Base-by-base conservation (phyloP, 2,329 filamentous ascomycete genomes). In the Metarhizium robertsii region DNA sequence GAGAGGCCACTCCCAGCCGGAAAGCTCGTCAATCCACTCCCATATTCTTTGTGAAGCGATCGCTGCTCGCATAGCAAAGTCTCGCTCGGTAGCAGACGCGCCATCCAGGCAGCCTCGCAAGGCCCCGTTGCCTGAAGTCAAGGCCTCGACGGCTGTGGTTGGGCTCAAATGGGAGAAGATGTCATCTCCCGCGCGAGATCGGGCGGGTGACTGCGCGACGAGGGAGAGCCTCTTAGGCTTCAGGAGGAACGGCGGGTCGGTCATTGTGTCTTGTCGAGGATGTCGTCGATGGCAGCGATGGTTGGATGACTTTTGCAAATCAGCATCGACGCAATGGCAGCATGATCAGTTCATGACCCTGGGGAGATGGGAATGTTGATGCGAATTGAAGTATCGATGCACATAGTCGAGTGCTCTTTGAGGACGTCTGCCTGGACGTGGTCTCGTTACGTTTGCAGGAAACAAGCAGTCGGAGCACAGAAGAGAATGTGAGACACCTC, bases 1-100 rank as follows among this genome's bases (percentile, higher is more conserved):
- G 2, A 71, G 64, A 2, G 81, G 78, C 83, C 84, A 84, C 2
- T 73, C 69, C 83, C 82, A 84, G 48, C 71, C 66, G 48, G 74
- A 72, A 43, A 94, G 75, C 73, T 94, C 89, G n/a, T 81, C 75
- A 30, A 88, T 76, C 88, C 89, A 94, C 64, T 82, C 79, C 68
- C 86, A 79, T 59, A 94, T 82, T 59, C 81, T 84, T 62, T 86
- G 82, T 13, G 87, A 87, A 16, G 87, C 85, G 58, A 84, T 70
- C 46, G 88, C 88, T 47, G 87, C 85, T 59, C 83, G 80, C 63
- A 86, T 76, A 46, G 85, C 87, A 68, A 92, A 84, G 16, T 86
- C 84, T 62, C 86, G 82, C 69, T 92, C 87, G 29, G 80, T 72
- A 3, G 77, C 71, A 1, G 85, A 84, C 16, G 86, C 82, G 40